These are phyloP conservation scores for Botrytis fragariae DNA, from an alignment of 2,329 filamentous ascomycete genomes.

Conservation along the genomic window DNA sequence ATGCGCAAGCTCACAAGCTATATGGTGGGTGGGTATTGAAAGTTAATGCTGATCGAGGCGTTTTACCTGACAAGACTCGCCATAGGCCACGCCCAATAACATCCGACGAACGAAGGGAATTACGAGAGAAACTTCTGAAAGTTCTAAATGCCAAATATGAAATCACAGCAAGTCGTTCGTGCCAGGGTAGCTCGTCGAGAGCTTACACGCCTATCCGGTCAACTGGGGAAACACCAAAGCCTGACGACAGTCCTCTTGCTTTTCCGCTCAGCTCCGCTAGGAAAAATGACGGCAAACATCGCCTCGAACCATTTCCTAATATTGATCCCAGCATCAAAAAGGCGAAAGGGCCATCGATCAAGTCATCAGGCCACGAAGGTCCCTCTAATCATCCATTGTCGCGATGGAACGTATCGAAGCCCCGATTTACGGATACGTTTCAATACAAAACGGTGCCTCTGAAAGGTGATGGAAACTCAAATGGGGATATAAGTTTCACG, in stretches of 20 bases:
- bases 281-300: slow-evolving; percentile 9
- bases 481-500: slow-evolving; percentile 27
- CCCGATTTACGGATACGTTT: not conserved
- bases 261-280: not conserved
- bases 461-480: not conserved
- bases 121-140: slow-evolving; percentile 19
- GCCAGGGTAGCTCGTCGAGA: not conserved
- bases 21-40: slow-evolving; percentile 28
- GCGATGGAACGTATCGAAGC: not conserved
- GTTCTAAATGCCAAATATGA: not conserved
- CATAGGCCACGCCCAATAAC: slow-evolving; percentile 21
- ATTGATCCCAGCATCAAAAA: not conserved
- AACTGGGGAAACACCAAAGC: not conserved
- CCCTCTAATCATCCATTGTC: not conserved
- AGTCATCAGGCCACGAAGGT: not conserved
- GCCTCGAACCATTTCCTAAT: slow-evolving; percentile 2
- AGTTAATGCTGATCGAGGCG: slow-evolving; percentile 24
- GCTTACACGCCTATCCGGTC: not conserved
- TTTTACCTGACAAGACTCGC: slow-evolving; percentile 25
- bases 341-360: not conserved
- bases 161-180: not conserved
- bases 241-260: not conserved
- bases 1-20: not conserved
- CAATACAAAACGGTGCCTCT: not conserved
- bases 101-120: slow-evolving; percentile 11